Conservation (phyloP, 495 filamentous ascomycete species). For the Cladorrhinum samala region DNA sequence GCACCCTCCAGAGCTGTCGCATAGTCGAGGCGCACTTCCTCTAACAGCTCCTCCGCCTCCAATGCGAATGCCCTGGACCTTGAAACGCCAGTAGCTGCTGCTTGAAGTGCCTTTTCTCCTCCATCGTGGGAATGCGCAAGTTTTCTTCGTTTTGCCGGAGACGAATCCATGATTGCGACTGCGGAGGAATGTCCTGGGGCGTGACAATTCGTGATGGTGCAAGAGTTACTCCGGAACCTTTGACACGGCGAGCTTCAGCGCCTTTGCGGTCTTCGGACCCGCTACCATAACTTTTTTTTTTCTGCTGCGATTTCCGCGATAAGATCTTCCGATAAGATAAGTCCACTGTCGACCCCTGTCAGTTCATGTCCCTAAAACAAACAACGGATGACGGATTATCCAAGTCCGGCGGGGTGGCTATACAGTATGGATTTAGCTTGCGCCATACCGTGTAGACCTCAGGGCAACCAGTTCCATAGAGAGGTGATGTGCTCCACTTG, state of each 20-base stretch:
- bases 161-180: constrained; percentile 35
- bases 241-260: neutral
- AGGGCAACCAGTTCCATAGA: no score
- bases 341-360: neutral
- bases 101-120: constrained; percentile 23
- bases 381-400: constrained; percentile 9
- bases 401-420: constrained; percentile 11
- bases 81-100: constrained; percentile 27
- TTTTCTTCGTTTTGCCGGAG: constrained; percentile 45
- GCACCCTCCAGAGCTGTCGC: constrained; percentile 55
- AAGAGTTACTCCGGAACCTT: neutral
- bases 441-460: neutral
- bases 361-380: neutral
- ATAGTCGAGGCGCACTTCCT: constrained; percentile 62
- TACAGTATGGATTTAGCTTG: neutral
- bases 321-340: constrained; percentile 14
- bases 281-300: constrained; percentile 17
- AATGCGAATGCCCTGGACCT: constrained; percentile 69
- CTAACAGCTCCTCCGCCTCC: constrained; percentile 77
- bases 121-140: constrained; percentile 29
- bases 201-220: neutral
- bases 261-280: neutral
- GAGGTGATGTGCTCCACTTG: no score
- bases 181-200: neutral
- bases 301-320: constrained; percentile 8